Evolutionary conservation across 1,139 yeast genomes (phyloP).

Genomic region (Scheffersomyces insectosa): DNA sequence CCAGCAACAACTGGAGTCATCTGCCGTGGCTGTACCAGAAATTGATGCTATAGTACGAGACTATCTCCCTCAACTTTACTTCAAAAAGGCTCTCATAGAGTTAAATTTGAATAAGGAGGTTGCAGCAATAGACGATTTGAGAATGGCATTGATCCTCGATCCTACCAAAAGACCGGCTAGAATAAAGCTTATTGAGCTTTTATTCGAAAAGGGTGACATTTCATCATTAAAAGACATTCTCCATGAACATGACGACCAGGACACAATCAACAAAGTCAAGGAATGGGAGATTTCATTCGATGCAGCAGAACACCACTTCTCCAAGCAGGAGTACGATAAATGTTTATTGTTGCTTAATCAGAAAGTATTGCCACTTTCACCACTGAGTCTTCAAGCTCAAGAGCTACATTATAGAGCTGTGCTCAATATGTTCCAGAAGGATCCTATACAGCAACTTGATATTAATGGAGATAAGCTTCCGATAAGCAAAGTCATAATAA

Average conservation of each 20-base stretch:
- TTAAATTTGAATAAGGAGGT: constrained; percentile 48
- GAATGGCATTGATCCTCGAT: constrained; percentile 40
- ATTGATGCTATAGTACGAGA: constrained; percentile 3
- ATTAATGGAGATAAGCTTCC: constrained; percentile 5
- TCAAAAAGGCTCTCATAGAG: constrained; percentile 56
- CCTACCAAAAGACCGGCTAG: constrained; percentile 44
- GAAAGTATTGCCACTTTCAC: constrained; percentile 23
- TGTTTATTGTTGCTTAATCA: constrained; percentile 24
- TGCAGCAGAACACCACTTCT: constrained; percentile 15
- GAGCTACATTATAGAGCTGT: constrained; percentile 22
- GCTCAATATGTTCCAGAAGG: constrained; percentile 14
- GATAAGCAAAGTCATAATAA: constrained; percentile 22
- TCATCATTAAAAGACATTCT: constrained; percentile 12
- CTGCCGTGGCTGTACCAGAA: constrained; percentile 1
- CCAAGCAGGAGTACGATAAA: constrained; percentile 15
- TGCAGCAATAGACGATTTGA: constrained; percentile 50
- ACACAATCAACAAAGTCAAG: constrained; percentile 15
- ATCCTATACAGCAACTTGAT: constrained; percentile 10
- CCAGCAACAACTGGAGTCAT: background rate
- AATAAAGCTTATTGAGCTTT: constrained; percentile 41
- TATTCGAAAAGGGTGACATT: constrained; percentile 47
- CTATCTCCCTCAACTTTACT: constrained; percentile 40
- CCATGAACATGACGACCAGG: constrained; percentile 12
- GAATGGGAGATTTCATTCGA: constrained; percentile 18
- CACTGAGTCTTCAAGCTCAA: constrained; percentile 19